Evolutionary conservation across 306 rosid genomes (phyloP).

Genomic region (Trifolium dubium): DNA sequence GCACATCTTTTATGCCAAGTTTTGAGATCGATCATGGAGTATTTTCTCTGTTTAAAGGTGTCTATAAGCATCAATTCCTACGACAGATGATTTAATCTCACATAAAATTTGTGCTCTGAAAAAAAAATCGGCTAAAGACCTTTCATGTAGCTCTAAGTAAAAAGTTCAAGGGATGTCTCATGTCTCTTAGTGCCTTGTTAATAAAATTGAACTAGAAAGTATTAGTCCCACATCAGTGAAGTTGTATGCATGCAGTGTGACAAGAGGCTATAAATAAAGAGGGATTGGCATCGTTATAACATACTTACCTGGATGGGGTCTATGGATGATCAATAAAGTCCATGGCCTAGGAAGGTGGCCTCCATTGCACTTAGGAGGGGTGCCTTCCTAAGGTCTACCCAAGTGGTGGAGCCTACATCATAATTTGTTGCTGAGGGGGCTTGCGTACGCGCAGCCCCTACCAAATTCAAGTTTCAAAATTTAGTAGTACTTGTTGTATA

Average conservation of each 20-base stretch:
- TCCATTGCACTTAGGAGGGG: conserved; percentile 52
- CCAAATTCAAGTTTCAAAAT: neutral
- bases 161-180: neutral
- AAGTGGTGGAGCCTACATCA: conserved; percentile 53
- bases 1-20: neutral
- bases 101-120: neutral
- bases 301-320: conserved; percentile 37
- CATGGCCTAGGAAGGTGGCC: conserved; percentile 19
- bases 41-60: neutral
- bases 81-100: neutral
- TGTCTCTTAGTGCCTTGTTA: neutral
- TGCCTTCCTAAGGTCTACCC: conserved; percentile 60
- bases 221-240: neutral
- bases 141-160: neutral
- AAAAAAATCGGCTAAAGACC: neutral
- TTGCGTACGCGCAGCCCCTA: conserved; percentile 61
- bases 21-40: neutral
- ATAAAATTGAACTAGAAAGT: neutral
- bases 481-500: too few relatives aligned
- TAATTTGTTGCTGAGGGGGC: conserved; percentile 59
- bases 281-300: neutral
- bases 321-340: conserved; percentile 4
- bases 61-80: neutral
- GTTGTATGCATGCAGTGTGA: neutral
- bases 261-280: neutral